Evolutionary conservation across 2,329 filamentous ascomycete species (phyloP), one percentile per base, ranked within the genome.

Genomic region (Calonectria honghensis): DNA sequence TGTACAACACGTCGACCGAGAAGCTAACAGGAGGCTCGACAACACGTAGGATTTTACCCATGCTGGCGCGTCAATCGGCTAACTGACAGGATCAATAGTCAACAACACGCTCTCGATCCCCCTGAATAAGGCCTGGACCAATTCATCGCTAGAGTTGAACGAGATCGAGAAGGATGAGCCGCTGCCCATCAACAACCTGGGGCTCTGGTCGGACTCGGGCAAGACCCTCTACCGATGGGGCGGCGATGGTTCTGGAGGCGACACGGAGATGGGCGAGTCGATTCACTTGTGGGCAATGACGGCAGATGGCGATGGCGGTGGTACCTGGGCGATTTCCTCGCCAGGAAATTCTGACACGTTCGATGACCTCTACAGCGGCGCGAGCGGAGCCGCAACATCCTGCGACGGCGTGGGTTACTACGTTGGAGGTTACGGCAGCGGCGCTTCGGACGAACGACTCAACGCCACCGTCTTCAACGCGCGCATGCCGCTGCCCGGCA

Each of bases 351-450:
- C 54, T 4, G 69, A 66, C 31, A 67, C 51, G 5, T 72, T 72
- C 20, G 48, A 66, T 24, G 39, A 59, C 27, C 29, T 72, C 16
- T 67, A 72, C 37, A 72, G 69, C 41, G 69, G 31, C 29, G 61
- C 69, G 0, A 72, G 61, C 51, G 69, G 29, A 59, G 69, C 20
- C n/a, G n/a, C 18, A 4, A 24, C 69, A 2, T 66, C 63, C 1
- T 72, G 69, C 10, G 63, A 35, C 18, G 45, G 48, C 4, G 50
- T 50, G 29, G 69, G 69, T 7, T 50, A 54, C 39, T 66, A 66
- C 18, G 39, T 72, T n/a, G 69, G 69, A 27, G 69, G 69, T 1
- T 72, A 72, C 10, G 69, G 69, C 29, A 72, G 69, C 39, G 39
- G 45, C 24, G 50, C 69, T 10, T 32, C 69, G 11, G 69, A 72